A percentile compares a stretch with the other conserved stretches of the same genome.
Evolutionary conservation across 495 filamentous ascomycete species (phyloP).

Genomic region (Hypoxylon fuscum): DNA sequence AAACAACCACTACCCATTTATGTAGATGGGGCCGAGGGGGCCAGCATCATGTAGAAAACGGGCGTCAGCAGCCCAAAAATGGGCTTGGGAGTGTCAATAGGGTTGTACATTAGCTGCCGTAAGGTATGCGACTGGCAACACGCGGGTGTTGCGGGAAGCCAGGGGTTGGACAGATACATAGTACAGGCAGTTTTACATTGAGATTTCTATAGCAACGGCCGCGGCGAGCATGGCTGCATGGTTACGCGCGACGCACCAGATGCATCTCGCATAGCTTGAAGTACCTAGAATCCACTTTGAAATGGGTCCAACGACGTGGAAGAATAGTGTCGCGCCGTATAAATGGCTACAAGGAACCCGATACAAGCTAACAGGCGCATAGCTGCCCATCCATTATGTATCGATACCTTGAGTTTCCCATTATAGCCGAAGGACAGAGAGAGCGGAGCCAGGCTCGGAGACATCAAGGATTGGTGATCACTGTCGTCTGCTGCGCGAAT

Average conservation of each 20-base stretch:
- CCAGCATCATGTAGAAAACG: slow-evolving; percentile 28
- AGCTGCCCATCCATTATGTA: slow-evolving; percentile 47
- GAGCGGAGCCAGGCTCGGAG: slow-evolving; percentile 9
- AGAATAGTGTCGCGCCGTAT: slow-evolving; percentile 26
- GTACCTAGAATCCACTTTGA: slow-evolving; percentile 22
- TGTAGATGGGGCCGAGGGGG: slow-evolving; percentile 26
- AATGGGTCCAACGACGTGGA: slow-evolving; percentile 46
- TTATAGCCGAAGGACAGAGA: slow-evolving; percentile 9
- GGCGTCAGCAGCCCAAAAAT: slow-evolving; percentile 27
- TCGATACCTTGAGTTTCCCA: slow-evolving; percentile 39
- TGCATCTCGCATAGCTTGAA: slow-evolving; percentile 44
- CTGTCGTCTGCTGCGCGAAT: slow-evolving; percentile 21
- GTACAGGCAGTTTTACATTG: slow-evolving; percentile 1
- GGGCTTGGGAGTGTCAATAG: slow-evolving; percentile 36
- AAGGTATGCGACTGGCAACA: slow-evolving; percentile 23
- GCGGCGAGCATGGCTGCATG: slow-evolving; percentile 6
- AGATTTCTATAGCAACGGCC: slow-evolving; percentile 37
- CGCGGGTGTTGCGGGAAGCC: slow-evolving; percentile 39
- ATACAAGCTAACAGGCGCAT: slow-evolving; percentile 47
- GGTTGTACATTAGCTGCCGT: slow-evolving; percentile 26
- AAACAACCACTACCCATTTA: slow-evolving; percentile 41
- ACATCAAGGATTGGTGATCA: slow-evolving; percentile 5
- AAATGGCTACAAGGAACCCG: slow-evolving; percentile 10
- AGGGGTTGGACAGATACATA: slow-evolving; percentile 20
- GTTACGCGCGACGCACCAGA: slow-evolving; percentile 20